A percentile compares a stretch with the other conserved stretches of the same genome.
These are phyloP conservation scores for Nicotiana tomentosiformis DNA, from an alignment of 257 asterid genomes.

Conservation along the genomic window DNA sequence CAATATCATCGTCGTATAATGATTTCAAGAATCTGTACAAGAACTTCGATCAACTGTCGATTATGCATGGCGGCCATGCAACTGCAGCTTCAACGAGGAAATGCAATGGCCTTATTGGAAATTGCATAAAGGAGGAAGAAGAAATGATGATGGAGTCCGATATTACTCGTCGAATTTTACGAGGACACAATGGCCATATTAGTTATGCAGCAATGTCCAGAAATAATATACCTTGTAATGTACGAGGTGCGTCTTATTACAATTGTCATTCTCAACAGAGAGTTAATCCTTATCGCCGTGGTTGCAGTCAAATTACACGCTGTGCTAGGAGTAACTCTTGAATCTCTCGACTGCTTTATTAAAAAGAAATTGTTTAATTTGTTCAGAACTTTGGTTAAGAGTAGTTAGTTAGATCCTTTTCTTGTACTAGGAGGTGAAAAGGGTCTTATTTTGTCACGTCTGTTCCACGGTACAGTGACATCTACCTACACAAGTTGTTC, in stretches of 20 bases:
- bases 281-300: slow-evolving; percentile 15
- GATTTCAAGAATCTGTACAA: background rate
- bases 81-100: background rate
- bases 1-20: background rate
- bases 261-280: slow-evolving; percentile 5
- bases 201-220: slow-evolving; percentile 13
- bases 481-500: background rate
- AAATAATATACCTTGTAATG: slow-evolving; percentile 10
- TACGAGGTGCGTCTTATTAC: slow-evolving; percentile 18
- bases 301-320: slow-evolving; percentile 12
- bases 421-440: background rate
- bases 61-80: background rate
- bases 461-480: too few species aligned
- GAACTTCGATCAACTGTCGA: background rate
- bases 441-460: background rate
- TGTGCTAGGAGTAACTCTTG: slow-evolving; percentile 7
- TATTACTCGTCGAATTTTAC: background rate
- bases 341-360: background rate
- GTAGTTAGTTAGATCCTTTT: background rate
- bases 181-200: background rate
- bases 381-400: background rate
- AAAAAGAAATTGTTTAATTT: background rate
- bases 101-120: background rate
- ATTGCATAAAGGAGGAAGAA: slow-evolving; percentile 4
- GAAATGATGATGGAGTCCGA: slow-evolving; percentile 7